Base-by-base conservation (phyloP, 2,329 filamentous ascomycete species). In the Chaetomiaceae sp. region DNA sequence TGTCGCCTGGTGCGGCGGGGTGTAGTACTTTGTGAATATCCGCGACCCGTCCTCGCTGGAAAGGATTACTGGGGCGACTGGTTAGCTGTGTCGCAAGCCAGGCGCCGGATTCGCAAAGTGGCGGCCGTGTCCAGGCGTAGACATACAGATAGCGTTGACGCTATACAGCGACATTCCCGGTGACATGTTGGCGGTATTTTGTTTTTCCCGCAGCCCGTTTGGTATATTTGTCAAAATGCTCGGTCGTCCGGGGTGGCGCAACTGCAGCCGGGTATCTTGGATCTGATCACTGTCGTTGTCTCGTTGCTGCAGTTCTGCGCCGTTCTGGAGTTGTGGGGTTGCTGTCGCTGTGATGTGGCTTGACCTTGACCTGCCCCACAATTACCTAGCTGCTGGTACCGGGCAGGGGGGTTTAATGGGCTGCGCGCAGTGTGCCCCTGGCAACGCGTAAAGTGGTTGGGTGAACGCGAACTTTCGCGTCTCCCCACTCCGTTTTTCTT, bases 11-110 rank as follows among this genome's bases (percentile, higher is more conserved):
- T 75, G 86, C 71, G 70, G 87, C 75, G 71, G 76, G 71, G 71
- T 73, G 78, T 92, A 96, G 81, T 96, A 96, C 78, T 96, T 96
- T 67, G 90, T 84, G 70, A 96, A 90, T 74, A 97, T 89, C 71
- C 92, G 84, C 56, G 87, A 87, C 67, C 89, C 89, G 71, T 97
- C 92, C 73, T 96, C 90, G 57, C 86, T 85, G 66, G 86, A 84
- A 68, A 91, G 84, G 64, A 91, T 84, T 43, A 64, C 61, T 63
- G 45, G 32, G 10, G 11, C n/a, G n/a, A n/a, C 23, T 9, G 38
- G 55, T 59, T 29, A 61, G 54, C 49, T 42, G 29, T n/a, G 21
- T 13, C 27, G 10, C 20, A 32, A 18, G 36, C 27, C 36, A 23
- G 18, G n/a, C 23, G 36, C 46, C n/a, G 18, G 33, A 25, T 29